These are phyloP conservation scores for Hanseniaspora thailandica DNA, from an alignment of 805 yeast genomes.

Conservation along the genomic window DNA sequence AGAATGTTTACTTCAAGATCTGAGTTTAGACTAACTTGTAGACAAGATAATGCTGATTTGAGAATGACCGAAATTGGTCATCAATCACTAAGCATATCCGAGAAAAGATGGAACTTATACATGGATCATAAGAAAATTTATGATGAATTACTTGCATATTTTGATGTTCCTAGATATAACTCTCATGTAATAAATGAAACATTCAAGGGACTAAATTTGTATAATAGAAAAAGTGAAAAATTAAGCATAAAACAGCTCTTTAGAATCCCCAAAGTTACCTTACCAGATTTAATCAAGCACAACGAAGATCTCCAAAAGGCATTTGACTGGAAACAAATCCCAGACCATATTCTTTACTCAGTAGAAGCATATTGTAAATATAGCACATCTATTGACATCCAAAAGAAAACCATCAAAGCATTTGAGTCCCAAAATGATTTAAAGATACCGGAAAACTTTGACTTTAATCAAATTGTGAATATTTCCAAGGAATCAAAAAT, in stretches of 20 bases:
- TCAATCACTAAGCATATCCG: constrained; percentile 52
- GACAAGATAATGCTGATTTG: constrained; percentile 89
- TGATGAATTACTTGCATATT: constrained; percentile 34
- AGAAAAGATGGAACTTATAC: constrained; percentile 44
- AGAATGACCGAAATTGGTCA: constrained; percentile 65
- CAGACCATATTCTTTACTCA: constrained; percentile 43
- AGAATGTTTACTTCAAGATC: constrained; percentile 96
- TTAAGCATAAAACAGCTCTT: constrained; percentile 63
- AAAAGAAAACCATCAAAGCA: constrained; percentile 57
- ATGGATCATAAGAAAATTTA: constrained; percentile 35
- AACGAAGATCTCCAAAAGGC: constrained; percentile 31
- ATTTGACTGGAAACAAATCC: constrained; percentile 21
- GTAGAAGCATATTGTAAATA: constrained; percentile 73
- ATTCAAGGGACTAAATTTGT: constrained; percentile 32
- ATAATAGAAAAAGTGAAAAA: constrained; percentile 43
- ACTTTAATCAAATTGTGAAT: constrained; percentile 47
- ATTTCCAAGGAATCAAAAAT: constrained; percentile 67
- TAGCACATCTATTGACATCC: constrained; percentile 66
- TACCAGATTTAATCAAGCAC: constrained; percentile 23
- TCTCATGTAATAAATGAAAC: constrained; percentile 52
- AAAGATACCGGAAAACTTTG: constrained; percentile 54
- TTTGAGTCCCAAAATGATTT: constrained; percentile 74
- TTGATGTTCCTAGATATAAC: constrained; percentile 38
- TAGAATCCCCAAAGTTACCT: constrained; percentile 39
- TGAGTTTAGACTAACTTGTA: constrained; percentile 77